Evolutionary conservation across 176 grass and related monocot genomes (phyloP), one percentile per base, ranked within the genome.

Genomic region (Urochloa ruziziensis): DNA sequence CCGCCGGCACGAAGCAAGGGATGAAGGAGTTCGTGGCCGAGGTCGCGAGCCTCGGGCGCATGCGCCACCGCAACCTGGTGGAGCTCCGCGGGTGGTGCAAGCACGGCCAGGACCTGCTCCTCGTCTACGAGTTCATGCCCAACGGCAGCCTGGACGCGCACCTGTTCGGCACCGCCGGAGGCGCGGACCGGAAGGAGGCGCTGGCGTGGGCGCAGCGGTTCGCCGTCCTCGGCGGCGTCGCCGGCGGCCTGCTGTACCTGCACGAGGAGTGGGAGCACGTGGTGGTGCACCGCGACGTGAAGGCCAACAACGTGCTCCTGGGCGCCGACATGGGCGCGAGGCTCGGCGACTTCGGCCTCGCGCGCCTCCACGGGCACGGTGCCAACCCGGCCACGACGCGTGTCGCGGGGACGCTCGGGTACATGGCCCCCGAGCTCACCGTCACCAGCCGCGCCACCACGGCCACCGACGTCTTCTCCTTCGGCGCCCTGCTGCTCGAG

Each of bases 101-200:
- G 36, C 66, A 68, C 66, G 36, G 66, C 23, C 10, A 68, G 21
- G 66, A 68, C 36, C 66, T 68, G 36, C 87, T 97, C 25, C 78
- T 97, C 6, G 90, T 97, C 10, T 97, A 94, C 89, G 91, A 94
- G 59, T 97, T 90, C 85, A 94, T 97, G 94, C 80, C 91, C 67
- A 94, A 94, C 52, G 94, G 92, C 30, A 94, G 91, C 88, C 86
- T 97, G 0, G 94, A 97, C 85, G 66, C 65, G 35, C 34, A 13
- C 65, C 35, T 67, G 19, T 67, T 67, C 65, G 35, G 19, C 63
- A 4, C 4, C 3, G 32, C 36, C 34, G 64, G 64, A 32, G 15
- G 0, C 2, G 8, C 29, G 16, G 61, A 34, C 62, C 30, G 32
- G 2, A 37, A n/a, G 19, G 9, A 40, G 39, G 39, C 39, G 36